These are phyloP conservation scores for Proliferodiscus dingleyae DNA, from an alignment of 2,329 filamentous ascomycete genomes.

Conservation along the genomic window DNA sequence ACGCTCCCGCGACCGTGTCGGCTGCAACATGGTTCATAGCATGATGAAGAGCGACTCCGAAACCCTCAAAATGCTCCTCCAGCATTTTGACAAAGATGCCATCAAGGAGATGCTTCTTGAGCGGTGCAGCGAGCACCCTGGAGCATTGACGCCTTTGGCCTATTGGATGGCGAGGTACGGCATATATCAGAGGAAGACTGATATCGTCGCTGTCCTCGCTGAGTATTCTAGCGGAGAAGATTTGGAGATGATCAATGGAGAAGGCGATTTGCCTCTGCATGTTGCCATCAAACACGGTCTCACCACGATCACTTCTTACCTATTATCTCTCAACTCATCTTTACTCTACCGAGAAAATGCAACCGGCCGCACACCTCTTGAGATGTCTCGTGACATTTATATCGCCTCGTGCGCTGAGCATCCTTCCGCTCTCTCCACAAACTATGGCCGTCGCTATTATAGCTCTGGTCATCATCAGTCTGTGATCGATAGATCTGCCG, in stretches of 20 bases:
- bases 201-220: constrained; percentile 46
- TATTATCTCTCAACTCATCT: constrained; percentile 21
- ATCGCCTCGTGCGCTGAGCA: constrained; percentile 31
- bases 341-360: constrained; percentile 68
- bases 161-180: constrained; percentile 41
- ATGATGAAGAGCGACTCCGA: constrained; percentile 24
- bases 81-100: constrained; percentile 53
- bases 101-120: constrained; percentile 54
- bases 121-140: constrained; percentile 46
- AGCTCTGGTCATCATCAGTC: constrained; percentile 5
- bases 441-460: constrained; percentile 19
- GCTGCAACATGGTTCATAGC: constrained; percentile 66
- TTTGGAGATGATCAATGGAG: constrained; percentile 55
- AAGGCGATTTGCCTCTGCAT: constrained; percentile 63
- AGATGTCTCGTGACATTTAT: constrained; percentile 57
- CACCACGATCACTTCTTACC: constrained; percentile 17
- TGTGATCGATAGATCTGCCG: constrained; percentile 3
- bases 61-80: constrained; percentile 44
- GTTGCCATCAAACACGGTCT: constrained; percentile 32
- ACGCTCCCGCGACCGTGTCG: constrained; percentile 52
- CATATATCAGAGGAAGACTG: constrained; percentile 27
- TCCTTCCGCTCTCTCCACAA: constrained; percentile 18
- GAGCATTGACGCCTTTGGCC: constrained; percentile 60
- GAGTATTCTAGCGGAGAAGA: constrained; percentile 52
- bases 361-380: constrained; percentile 67